These are phyloP conservation scores for Aspergillus uvarum DNA, from an alignment of 2,329 filamentous ascomycete species.

Conservation along the genomic window DNA sequence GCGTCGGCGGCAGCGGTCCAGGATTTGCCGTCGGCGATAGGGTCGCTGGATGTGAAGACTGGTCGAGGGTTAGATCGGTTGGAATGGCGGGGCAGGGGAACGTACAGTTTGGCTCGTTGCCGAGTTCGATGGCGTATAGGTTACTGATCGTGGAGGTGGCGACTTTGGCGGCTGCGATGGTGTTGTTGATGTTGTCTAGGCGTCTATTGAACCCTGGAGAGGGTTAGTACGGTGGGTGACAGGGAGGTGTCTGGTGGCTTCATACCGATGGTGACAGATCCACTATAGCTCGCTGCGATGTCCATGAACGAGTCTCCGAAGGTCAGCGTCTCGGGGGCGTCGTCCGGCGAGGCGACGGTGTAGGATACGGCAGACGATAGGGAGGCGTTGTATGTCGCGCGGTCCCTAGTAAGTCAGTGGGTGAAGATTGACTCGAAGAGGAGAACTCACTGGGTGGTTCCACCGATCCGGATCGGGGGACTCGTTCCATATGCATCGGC, in stretches of 20 bases:
- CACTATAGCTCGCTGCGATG: constrained; percentile 51
- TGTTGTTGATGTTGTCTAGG: constrained; percentile 55
- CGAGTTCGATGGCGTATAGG: constrained; percentile 56
- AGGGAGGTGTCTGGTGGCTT: background rate
- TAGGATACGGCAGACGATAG: constrained; percentile 52
- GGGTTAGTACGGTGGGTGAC: no score
- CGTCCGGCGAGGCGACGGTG: constrained; percentile 47
- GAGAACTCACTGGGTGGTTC: constrained; percentile 52
- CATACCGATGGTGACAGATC: constrained; percentile 50
- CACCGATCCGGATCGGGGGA: constrained; percentile 59
- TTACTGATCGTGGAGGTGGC: constrained; percentile 50
- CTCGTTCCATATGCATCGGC: constrained; percentile 51
- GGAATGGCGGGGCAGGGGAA: accelerated
- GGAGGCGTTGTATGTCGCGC: constrained; percentile 52
- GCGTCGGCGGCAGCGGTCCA: constrained; percentile 38
- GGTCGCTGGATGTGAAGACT: constrained; percentile 29
- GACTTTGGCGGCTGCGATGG: constrained; percentile 51
- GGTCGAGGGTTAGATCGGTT: background rate
- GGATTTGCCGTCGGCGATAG: constrained; percentile 23
- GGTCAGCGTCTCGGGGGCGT: constrained; percentile 52
- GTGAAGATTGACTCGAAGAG: background rate
- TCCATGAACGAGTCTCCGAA: constrained; percentile 56
- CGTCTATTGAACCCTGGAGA: constrained; percentile 49
- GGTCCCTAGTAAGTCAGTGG: constrained; percentile 40
- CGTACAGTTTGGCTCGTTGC: constrained; percentile 59